Base-by-base conservation (phyloP, 2,329 filamentous ascomycete genomes). In the Magnaporthiopsis poae region DNA sequence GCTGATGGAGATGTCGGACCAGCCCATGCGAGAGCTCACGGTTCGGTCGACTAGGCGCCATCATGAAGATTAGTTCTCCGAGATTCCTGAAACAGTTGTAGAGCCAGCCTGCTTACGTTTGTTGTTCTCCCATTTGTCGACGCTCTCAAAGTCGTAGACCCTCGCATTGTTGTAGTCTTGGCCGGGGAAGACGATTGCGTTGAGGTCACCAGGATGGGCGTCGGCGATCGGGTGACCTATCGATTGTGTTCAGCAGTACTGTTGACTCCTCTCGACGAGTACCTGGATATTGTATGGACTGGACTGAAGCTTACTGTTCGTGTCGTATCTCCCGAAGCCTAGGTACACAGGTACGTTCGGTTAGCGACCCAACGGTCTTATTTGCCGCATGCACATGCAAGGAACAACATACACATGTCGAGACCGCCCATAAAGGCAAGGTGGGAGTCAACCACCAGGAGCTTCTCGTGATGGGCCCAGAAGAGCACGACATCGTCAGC, bases 391-490 rank as follows among this genome's bases (percentile, higher is more conserved):
- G 46, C 46, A 11, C 21, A 5, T 29, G 36, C 7, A 25, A 25
- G n/a, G 29, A 25, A 21, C 5, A 7, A 70, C 80, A 68, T 78
- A 84, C 85, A 96, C 72, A 96, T 81, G 77, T 96, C 92, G 1
- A 96, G 80, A 27, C 92, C 93, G 63, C 92, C 92, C 92, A 96
- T 96, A 74, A 97, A 96, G 2, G 89, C 92, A 66, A 88, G 81
- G 12, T 82, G 81, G n/a, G 88, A 86, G 74, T 97, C 92, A 21
- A 97, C 79, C 1, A 96, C 75, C 71, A 91, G 91, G 0, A 96
- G 84, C 77, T 97, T 97, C 78, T 97, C 92, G 71, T 96, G 92
- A 72, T 96, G 92, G 2, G 92, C 91, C 92, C 92, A 96, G 77
- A 91, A 96, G 0, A 96, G 79, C 13, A 96, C 89, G 1, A 92